Conservation (phyloP, 2,329 filamentous ascomycete genomes). For the Fusarium metavorans region DNA sequence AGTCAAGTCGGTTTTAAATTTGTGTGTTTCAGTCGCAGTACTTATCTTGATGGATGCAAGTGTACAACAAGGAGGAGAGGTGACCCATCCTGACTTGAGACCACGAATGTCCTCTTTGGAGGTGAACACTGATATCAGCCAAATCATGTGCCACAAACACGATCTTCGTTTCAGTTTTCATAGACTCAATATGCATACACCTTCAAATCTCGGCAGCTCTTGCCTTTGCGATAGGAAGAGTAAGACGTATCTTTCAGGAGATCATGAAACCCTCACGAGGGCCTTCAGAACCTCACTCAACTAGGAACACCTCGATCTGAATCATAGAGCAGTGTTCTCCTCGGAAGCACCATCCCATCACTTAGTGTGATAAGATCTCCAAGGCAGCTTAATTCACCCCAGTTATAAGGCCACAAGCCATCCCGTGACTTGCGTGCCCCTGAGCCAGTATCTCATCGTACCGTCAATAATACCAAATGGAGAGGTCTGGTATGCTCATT, state of each 20-base stretch:
- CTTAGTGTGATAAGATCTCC: neutral
- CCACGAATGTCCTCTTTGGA: neutral
- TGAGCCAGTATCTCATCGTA: neutral
- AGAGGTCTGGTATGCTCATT: conserved; percentile 19
- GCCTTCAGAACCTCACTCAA: neutral
- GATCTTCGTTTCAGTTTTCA: neutral
- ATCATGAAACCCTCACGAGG: neutral
- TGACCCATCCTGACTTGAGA: neutral
- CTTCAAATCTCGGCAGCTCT: neutral
- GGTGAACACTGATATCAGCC: neutral
- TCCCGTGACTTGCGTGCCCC: neutral
- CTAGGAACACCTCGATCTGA: neutral
- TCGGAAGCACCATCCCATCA: neutral
- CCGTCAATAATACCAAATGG: neutral
- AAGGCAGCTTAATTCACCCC: neutral
- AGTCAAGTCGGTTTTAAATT: neutral
- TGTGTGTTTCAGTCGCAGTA: neutral
- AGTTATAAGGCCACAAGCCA: neutral
- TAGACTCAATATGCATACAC: neutral
- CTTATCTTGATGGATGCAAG: neutral
- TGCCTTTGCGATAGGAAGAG: neutral
- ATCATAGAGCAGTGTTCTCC: neutral
- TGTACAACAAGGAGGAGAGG: neutral
- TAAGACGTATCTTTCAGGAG: neutral
- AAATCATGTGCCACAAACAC: neutral